Evolutionary conservation across 1,284 basidiomycete genomes (phyloP), one percentile per base, ranked within the genome.

Genomic region (Tremellales sp.): DNA sequence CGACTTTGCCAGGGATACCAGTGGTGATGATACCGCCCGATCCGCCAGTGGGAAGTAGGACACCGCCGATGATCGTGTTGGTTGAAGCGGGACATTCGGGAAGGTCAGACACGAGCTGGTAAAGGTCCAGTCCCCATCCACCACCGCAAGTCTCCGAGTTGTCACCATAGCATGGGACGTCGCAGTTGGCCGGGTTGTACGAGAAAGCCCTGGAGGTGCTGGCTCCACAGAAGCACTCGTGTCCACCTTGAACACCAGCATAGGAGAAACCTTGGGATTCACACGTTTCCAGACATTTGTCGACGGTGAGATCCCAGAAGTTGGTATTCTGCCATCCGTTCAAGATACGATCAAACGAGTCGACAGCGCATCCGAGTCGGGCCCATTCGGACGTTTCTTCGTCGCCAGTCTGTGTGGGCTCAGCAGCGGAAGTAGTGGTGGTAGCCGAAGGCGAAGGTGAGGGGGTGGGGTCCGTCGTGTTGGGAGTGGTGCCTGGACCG

Each of bases 231-330:
- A 64, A 70, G 53, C 71, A 73, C 46, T 74, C 62, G 31, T 60
- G 45, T n/a, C 65, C 64, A 47, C 57, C 70, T 56, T 75, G 63
- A 17, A 72, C 54, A 48, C 72, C 73, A 29, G 70, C 70, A 42
- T 60, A 72, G 13, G 52, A 57, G 63, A 64, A 75, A 1, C 68
- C 68, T 39, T 49, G 50, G 44, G 58, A 56, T 35, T 65, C 62
- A 52, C 73, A 74, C 13, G 53, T 50, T 5, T 60, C 50, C 15
- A 70, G 54, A 52, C 74, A 75, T 29, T 43, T 50, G 54, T 70
- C 67, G 46, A 67, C 52, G 29, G 70, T 68, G 59, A 72, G 62
- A 37, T 48, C 48, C 2, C 17, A 31, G 37, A 47, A 43, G 26
- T 51, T 47, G 22, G 31, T 10, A 23, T 53, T 44, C 13, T 44